Conservation (phyloP, 306 rosid genomes). For the Gleditsia sinensis region DNA sequence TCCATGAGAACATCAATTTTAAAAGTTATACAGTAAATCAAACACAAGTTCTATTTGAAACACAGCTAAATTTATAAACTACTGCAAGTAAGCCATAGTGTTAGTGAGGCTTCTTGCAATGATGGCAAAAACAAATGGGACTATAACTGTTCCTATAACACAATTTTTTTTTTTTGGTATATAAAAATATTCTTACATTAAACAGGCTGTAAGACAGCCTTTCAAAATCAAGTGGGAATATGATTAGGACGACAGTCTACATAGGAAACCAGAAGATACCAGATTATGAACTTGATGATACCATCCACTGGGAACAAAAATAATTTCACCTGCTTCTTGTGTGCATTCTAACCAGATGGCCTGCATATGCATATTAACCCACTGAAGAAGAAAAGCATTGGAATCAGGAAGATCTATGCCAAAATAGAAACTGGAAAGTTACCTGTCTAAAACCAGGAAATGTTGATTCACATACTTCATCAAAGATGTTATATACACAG, state of each 20-base stretch:
- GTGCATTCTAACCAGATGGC: constrained; percentile 85
- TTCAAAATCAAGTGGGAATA: constrained; percentile 25
- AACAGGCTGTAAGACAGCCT: constrained; percentile 15
- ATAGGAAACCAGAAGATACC: constrained; percentile 46
- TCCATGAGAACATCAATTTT: constrained; percentile 7
- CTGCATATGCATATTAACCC: constrained; percentile 48
- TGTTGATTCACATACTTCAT: constrained; percentile 62
- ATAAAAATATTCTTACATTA: background rate
- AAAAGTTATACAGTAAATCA: constrained; percentile 6
- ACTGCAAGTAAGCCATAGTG: constrained; percentile 6
- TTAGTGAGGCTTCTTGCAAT: constrained; percentile 1
- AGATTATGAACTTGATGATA: constrained; percentile 96
- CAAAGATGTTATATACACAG: constrained; percentile 75
- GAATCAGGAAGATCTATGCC: constrained; percentile 15
- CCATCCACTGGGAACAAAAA: constrained; percentile 98
- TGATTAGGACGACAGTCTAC: background rate
- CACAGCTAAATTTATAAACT: background rate
- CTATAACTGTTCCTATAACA: background rate
- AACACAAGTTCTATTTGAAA: constrained; percentile 19
- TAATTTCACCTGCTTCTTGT: constrained; percentile 86
- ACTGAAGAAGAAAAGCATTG: constrained; percentile 30
- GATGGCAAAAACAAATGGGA: background rate
- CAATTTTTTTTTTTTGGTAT: background rate
- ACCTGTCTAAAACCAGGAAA: constrained; percentile 83
- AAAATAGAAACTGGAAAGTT: constrained; percentile 38